Base-by-base conservation (phyloP, 2,329 filamentous ascomycete genomes). In the Fusarium piperis region DNA sequence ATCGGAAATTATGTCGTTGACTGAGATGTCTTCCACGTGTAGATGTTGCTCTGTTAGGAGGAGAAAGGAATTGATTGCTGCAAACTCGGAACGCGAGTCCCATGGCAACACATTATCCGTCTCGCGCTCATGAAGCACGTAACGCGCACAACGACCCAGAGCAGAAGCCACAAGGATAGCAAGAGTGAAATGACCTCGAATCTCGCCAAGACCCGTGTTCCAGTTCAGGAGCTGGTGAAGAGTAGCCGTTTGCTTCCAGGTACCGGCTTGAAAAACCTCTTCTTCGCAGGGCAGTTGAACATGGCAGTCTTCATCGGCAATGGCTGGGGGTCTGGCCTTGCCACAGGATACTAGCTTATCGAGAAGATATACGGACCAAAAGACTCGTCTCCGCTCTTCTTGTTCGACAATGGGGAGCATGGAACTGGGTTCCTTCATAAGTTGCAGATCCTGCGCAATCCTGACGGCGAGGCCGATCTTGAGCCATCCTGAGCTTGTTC, bases 61-160 rank as follows among this genome's bases (percentile, higher is more conserved):
- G 6, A 70, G 65, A 20, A 46, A 46, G 3, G 67, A 67, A 4
- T 67, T 59, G 36, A 67, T 64, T 7, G 64, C 64, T 26, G 60
- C 58, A 59, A 55, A 70, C n/a, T 70, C 67, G 9, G 67, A 70
- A 4, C 56, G 59, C 1, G 67, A 51, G 36, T 70, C 64, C 57
- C 64, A 70, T 16, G 67, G 67, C 20, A 62, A 6, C 55, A 61
- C 30, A 15, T 41, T 36, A 18, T 58, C 44, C 5, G 39, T 39
- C 9, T 59, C 56, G 5, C 56, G 56, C 9, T 59, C 56, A 13
- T 36, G 52, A 11, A 38, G 61, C 32, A 56, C 61, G 23, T 52
- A 57, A 39, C 46, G 56, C 26, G 61, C 67, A 56, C 51, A 44
- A 1, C 64, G 64, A 1, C 61, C 67, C 2, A 70, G 53, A 28